phyloP scores from a whole-genome alignment of 140 eudicot species.

The Bidens hawaiensis region DNA sequence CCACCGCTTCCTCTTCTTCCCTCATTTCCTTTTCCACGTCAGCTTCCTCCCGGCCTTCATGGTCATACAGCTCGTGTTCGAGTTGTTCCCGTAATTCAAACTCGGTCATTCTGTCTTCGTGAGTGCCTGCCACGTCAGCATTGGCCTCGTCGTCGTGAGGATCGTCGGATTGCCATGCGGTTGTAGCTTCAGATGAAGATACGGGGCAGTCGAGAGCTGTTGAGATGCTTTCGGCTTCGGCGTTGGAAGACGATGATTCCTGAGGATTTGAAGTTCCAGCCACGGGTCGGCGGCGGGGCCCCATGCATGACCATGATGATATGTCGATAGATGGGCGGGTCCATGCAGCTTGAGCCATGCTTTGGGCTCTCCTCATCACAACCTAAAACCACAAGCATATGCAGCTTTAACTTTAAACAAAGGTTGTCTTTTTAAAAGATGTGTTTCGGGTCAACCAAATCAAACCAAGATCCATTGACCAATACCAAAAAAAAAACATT shows the following conservation, averaged over 20 bases:
- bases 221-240: conserved; percentile 33
- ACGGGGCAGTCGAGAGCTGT: conserved; percentile 47
- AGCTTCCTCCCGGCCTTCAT: conserved; percentile 58
- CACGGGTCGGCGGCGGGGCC: conserved; percentile 69
- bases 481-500: not conserved
- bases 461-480: not conserved
- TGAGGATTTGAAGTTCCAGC: conserved; percentile 18
- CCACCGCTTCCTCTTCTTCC: conserved; percentile 85
- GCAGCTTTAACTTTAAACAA: conserved; percentile 2
- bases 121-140: conserved; percentile 30
- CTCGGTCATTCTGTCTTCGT: conserved; percentile 69
- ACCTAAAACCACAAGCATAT: conserved; percentile 43
- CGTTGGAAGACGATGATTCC: conserved; percentile 33
- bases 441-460: not conserved
- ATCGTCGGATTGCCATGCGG: conserved; percentile 32
- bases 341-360: conserved; percentile 96
- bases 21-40: conserved; percentile 69
- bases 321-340: conserved; percentile 59
- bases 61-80: conserved; percentile 70
- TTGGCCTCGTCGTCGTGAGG: conserved; percentile 19
- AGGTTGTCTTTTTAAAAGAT: not conserved
- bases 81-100: conserved; percentile 89
- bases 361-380: conserved; percentile 95
- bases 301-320: conserved; percentile 92
- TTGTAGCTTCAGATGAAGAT: conserved; percentile 38